phyloP scores from a whole-genome alignment of 139 green algal genomes.

The Micractinium sp. region DNA sequence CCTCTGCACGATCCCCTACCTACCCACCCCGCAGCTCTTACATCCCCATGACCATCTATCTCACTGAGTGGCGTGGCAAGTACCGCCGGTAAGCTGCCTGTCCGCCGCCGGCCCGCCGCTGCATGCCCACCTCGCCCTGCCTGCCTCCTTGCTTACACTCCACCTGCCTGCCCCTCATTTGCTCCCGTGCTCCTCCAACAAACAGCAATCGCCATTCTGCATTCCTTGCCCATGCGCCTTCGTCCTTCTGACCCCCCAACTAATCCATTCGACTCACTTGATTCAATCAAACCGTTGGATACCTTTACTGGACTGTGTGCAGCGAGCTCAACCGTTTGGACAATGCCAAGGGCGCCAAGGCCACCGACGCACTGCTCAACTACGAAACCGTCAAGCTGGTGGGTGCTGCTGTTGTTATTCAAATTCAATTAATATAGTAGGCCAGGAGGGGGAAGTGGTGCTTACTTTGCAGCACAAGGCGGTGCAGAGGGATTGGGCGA shows the following conservation, averaged over 20 bases:
- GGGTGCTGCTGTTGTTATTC: background rate
- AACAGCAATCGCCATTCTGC: background rate
- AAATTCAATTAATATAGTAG: background rate
- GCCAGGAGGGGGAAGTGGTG: no score
- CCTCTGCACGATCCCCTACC: background rate
- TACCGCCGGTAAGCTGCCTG: conserved; percentile 55
- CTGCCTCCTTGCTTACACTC: no score
- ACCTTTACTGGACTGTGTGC: background rate
- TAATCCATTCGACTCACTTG: background rate
- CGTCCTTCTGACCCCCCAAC: background rate
- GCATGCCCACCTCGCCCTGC: background rate
- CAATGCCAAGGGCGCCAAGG: conserved; percentile 74
- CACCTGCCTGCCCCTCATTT: background rate
- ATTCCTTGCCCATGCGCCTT: no score
- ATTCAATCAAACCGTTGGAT: no score
- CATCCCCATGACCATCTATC: conserved; percentile 87
- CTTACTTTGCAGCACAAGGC: no score
- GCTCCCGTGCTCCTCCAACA: background rate
- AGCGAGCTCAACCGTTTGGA: conserved; percentile 80
- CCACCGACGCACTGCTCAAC: conserved; percentile 91
- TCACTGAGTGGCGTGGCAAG: conserved; percentile 85
- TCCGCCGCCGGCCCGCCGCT: background rate
- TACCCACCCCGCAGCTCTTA: conserved; percentile 59
- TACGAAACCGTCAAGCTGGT: conserved; percentile 73
- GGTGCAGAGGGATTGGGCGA: no score